These are phyloP conservation scores for Fusarium brachygibbosum DNA, from an alignment of 2,329 filamentous ascomycete genomes.

Conservation along the genomic window DNA sequence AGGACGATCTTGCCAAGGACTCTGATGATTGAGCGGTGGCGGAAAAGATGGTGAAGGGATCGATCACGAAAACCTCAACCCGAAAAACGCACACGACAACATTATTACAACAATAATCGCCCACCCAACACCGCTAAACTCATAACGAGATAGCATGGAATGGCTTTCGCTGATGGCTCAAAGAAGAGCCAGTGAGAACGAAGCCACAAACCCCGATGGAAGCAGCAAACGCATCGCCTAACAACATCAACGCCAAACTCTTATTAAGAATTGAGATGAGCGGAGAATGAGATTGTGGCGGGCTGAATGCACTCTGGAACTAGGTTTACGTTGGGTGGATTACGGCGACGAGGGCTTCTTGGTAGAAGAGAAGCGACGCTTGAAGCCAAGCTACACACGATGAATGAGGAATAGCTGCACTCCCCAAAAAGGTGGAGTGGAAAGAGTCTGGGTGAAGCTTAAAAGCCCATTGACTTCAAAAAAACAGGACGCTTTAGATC, in stretches of 20 bases:
- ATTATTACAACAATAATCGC: conserved; percentile 27
- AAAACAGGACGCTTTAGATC: conserved; percentile 24
- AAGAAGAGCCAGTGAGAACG: conserved; percentile 32
- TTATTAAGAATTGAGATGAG: conserved; percentile 15
- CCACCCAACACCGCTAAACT: conserved; percentile 25
- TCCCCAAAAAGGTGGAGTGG: conserved; percentile 29
- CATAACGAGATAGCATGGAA: conserved; percentile 9
- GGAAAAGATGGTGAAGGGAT: conserved; percentile 33
- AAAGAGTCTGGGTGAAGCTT: conserved; percentile 20
- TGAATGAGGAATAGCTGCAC: conserved; percentile 35
- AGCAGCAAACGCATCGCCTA: conserved; percentile 23
- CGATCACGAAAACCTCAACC: conserved; percentile 30
- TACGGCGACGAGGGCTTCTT: conserved; percentile 25
- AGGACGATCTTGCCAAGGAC: conserved; percentile 45
- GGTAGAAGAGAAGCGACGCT: conserved; percentile 27
- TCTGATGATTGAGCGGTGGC: conserved; percentile 44
- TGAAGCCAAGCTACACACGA: conserved; percentile 32
- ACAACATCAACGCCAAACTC: conserved; percentile 20
- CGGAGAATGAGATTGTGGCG: conserved; percentile 29
- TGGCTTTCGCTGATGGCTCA: conserved; percentile 22
- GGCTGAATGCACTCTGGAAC: conserved; percentile 35
- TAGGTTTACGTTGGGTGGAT: conserved; percentile 29
- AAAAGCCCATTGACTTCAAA: conserved; percentile 16
- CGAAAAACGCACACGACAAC: conserved; percentile 28
- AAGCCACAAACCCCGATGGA: conserved; percentile 34